Conservation (phyloP, 2,329 filamentous ascomycete genomes). For the Penicillium sp. region DNA sequence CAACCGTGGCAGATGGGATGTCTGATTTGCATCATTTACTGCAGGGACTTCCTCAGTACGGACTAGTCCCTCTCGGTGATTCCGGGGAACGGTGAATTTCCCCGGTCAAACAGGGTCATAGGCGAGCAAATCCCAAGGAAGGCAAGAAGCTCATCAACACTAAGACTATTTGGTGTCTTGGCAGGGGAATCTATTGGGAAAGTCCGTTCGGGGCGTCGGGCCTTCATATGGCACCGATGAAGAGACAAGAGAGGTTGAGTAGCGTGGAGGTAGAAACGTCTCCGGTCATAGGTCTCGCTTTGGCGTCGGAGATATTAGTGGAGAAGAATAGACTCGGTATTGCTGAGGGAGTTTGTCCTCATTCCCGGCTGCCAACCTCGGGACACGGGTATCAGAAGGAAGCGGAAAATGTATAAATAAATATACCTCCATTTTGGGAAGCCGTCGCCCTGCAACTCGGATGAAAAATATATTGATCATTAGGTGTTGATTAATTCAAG, state of each 20-base stretch:
- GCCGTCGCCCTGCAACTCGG: too few species aligned
- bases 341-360: too few species aligned
- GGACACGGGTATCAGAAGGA: too few species aligned
- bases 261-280: neutral
- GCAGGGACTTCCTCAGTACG: conserved; percentile 11
- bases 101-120: conserved; percentile 6
- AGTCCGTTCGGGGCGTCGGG: neutral
- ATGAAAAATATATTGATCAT: too few species aligned
- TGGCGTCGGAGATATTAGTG: too few species aligned
- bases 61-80: conserved; percentile 17
- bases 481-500: too few species aligned
- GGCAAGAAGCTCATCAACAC: neutral
- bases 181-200: neutral
- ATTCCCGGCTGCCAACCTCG: too few species aligned
- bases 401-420: neutral
- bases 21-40: conserved; percentile 4
- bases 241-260: neutral
- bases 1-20: conserved; percentile 16
- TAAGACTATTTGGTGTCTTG: neutral
- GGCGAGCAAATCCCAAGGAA: conserved; percentile 8
- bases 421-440: neutral
- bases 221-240: neutral
- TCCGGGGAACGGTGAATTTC: conserved; percentile 15
- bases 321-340: too few species aligned
- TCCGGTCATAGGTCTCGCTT: too few species aligned